phyloP scores from a whole-genome alignment of 2,329 filamentous ascomycete genomes.

The Calonectria henricotiae region DNA sequence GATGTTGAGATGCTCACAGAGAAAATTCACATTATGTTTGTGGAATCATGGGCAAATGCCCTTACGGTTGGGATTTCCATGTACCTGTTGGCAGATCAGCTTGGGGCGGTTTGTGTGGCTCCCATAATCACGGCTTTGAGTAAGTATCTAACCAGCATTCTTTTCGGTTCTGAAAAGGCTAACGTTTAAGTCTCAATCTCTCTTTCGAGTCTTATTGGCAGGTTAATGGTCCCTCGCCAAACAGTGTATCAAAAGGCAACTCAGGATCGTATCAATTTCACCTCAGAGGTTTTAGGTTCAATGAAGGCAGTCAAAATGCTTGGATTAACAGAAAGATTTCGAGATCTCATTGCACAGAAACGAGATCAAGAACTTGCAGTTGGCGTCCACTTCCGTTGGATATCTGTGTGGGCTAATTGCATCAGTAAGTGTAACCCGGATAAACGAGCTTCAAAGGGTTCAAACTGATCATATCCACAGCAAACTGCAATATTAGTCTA shows the following conservation, averaged over 20 bases:
- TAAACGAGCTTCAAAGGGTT: not conserved
- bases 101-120: slow-evolving; percentile 55
- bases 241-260: slow-evolving; percentile 55
- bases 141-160: slow-evolving; percentile 37
- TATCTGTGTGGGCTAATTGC: slow-evolving; percentile 52
- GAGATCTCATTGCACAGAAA: slow-evolving; percentile 47
- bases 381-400: slow-evolving; percentile 49
- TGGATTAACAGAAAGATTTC: slow-evolving; percentile 52
- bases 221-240: slow-evolving; percentile 52
- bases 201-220: slow-evolving; percentile 48
- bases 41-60: slow-evolving; percentile 56
- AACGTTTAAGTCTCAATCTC: slow-evolving; percentile 45
- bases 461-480: slow-evolving; percentile 35
- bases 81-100: slow-evolving; percentile 54
- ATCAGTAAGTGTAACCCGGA: slow-evolving; percentile 46
- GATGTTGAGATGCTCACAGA: slow-evolving; percentile 55
- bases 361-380: slow-evolving; percentile 50
- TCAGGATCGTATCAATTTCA: slow-evolving; percentile 56
- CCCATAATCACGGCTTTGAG: slow-evolving; percentile 55
- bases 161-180: not conserved
- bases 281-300: slow-evolving; percentile 54
- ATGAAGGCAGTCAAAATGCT: slow-evolving; percentile 59
- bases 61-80: slow-evolving; percentile 55
- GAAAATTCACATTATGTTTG: slow-evolving; percentile 50
- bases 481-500: slow-evolving; percentile 50